Evolutionary conservation across 2,329 filamentous ascomycete genomes (phyloP), one percentile per base, ranked within the genome.

Genomic region (Westerdykella aurantiaca): DNA sequence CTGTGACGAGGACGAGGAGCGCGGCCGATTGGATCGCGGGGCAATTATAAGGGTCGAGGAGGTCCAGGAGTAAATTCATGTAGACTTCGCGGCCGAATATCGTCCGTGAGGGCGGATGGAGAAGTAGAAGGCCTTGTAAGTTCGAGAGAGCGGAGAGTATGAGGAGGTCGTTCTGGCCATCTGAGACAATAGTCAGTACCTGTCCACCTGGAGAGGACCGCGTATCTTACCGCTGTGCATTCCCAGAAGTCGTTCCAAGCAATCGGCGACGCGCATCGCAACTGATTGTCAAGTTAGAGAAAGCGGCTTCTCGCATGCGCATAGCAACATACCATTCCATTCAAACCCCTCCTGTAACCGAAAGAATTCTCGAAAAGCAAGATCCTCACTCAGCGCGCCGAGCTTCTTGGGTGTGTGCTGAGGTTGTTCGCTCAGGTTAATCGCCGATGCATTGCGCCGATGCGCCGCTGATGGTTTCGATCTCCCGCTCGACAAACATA

Each of bases 261-360:
- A 94, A 42, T 83, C 82, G 49, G 95, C 83, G 48, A 97, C 77
- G 48, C 89, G 83, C 70, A 88, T 82, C 12, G 88, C 85, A 43
- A 97, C 88, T 81, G 41, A 22, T 23, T 31, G 14, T 31, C 25
- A 29, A 17, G 41, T 56, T 31, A 55, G 50, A 29, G 50, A 29
- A 6, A 17, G 21, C 40, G 38, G 25, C n/a, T n/a, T 17, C n/a
- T 38, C 39, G 4, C 34, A 23, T 13, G 11, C 33, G 25, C 3
- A 35, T 35, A 14, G 25, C 34, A 41, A 45, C 71, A 47, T 66
- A 83, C 80, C 78, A 71, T 98, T 98, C 86, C 89, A 97, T 72
- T 97, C 88, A 64, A 98, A 98, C 2, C 90, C 88, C 63, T 97
- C 90, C 68, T 98, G 93, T 53, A 97, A 68, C 66, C 95, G 88